Percentiles rank a stretch among this genome's conserved stretches.
Evolutionary conservation across 306 rosid genomes (phyloP).

Genomic region (Sicyos edulis): DNA sequence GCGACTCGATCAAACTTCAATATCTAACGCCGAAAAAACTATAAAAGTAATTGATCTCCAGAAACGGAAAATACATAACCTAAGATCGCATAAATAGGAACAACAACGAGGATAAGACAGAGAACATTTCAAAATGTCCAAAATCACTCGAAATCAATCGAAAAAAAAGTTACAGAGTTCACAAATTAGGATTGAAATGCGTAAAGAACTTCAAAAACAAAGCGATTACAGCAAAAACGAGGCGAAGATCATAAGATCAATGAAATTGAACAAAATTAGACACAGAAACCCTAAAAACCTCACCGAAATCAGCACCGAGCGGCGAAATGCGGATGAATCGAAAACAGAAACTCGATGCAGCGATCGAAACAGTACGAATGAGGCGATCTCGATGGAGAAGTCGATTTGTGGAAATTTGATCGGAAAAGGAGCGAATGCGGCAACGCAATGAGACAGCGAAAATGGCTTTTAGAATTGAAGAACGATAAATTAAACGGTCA

Average conservation of each 20-base stretch:
- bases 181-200: background rate
- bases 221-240: background rate
- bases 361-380: conserved; percentile 8
- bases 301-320: conserved; percentile 1
- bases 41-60: background rate
- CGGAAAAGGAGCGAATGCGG: background rate
- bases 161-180: background rate
- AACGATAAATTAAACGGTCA: conserved; percentile 19
- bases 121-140: background rate
- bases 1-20: background rate
- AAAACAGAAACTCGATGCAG: conserved; percentile 2
- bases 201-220: background rate
- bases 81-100: background rate
- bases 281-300: conserved; percentile 16
- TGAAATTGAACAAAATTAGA: background rate
- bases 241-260: background rate
- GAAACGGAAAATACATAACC: background rate
- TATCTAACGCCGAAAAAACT: background rate
- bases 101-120: background rate
- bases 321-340: background rate
- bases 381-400: background rate
- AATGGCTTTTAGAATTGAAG: background rate
- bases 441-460: background rate
- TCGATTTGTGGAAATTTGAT: background rate
- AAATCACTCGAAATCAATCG: background rate